Base-by-base conservation (phyloP, 108 stramenopile species). In the Skeletonema potamos region DNA sequence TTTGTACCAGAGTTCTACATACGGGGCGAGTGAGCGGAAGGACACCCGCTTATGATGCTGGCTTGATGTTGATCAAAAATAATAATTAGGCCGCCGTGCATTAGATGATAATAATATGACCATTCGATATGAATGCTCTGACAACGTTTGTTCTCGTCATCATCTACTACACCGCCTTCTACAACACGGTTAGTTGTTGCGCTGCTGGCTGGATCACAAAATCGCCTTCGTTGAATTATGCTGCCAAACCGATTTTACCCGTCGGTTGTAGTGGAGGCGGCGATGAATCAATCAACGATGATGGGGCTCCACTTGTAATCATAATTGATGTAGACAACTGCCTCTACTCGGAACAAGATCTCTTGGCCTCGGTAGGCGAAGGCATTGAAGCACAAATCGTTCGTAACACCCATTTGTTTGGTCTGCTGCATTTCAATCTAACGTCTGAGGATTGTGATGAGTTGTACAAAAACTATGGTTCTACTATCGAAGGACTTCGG, bases 241-340 rank as follows among this genome's bases (percentile, higher is more conserved):
- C 0, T 51, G 18, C 48, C 20, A 41, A 10, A 3, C n/a, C 15
- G 15, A 41, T 41, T 10, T 15, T n/a, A 41, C 48, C 9, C 22
- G 22, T 51, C 48, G 48, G 22, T 3, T 8, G 22, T 51, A n/a
- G 22, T 51, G 48, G 29, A 17, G 34, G 13, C 26, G 29, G 5
- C 27, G 46, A 33, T 12, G 13, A 2, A 15, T 18, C 4, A 57
- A 10, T 20, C 55, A 18, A 15, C 5, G 73, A 66, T 6, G 36
- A 37, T 29, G 37, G 28, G 17, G 61, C 63, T 48, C 44, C 37
- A 69, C 39, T 70, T 26, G 79, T 80, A 27, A 66, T 80, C 43
- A 32, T 80, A 17, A 73, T 80, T 8, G 95, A 96, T 74, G 89
- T 93, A 24, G 95, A 96, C 82, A 93, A 93, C 46, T 91, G 88